phyloP scores from a whole-genome alignment of 768 basidiomycete species.

The Grammothele lineata region DNA sequence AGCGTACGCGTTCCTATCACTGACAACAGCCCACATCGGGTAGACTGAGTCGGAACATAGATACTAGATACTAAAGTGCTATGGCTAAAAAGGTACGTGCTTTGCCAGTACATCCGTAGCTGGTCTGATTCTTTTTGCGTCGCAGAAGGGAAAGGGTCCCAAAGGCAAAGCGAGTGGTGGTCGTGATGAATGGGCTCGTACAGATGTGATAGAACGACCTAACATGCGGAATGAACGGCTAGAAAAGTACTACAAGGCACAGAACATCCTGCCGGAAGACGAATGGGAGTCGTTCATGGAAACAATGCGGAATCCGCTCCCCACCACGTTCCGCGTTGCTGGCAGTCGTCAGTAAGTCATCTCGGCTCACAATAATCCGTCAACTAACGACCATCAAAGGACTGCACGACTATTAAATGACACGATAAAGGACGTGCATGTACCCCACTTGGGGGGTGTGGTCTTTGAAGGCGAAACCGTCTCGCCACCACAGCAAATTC shows the following conservation, averaged over 20 bases:
- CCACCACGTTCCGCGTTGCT: constrained; percentile 91
- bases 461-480: constrained; percentile 72
- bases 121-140: no score
- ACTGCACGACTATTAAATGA: constrained; percentile 72
- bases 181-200: constrained; percentile 25
- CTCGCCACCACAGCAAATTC: constrained; percentile 76
- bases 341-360: constrained; percentile 70
- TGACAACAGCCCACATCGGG: no score
- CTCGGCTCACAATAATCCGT: background rate
- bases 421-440: constrained; percentile 71
- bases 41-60: no score
- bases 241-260: constrained; percentile 65
- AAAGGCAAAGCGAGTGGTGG: constrained; percentile 5
- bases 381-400: constrained; percentile 30
- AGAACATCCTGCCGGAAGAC: constrained; percentile 67
- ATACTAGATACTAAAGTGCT: no score
- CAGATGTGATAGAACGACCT: constrained; percentile 49
- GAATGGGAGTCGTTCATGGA: constrained; percentile 79
- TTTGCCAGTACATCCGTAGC: no score
- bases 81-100: no score
- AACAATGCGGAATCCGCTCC: constrained; percentile 65
- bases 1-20: no score
- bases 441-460: constrained; percentile 69
- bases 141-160: constrained; percentile 5
- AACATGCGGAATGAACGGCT: constrained; percentile 74